Conservation (phyloP, 805 yeast genomes). For the Scheffersomyces stipitis region DNA sequence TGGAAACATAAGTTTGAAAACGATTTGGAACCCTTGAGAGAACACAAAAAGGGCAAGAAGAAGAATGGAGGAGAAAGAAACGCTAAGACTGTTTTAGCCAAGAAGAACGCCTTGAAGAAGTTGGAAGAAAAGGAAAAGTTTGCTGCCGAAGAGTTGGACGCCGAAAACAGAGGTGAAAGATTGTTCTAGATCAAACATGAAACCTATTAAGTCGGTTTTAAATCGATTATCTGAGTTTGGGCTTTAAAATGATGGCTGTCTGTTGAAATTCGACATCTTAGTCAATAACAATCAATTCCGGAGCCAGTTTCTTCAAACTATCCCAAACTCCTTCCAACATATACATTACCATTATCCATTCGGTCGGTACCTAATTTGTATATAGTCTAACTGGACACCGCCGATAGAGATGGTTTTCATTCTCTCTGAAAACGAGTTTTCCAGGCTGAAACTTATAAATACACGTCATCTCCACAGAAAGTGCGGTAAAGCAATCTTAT, state of each 20-base stretch:
- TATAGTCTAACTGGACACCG: too few species aligned
- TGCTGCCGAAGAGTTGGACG: slow-evolving; percentile 38
- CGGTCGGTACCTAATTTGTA: too few species aligned
- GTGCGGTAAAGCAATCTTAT: too few species aligned
- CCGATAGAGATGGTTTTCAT: too few species aligned
- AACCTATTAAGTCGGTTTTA: too few species aligned
- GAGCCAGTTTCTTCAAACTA: too few species aligned
- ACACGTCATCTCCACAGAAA: too few species aligned
- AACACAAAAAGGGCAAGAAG: slow-evolving; percentile 68
- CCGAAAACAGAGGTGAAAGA: slow-evolving; percentile 43
- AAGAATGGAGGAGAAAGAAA: slow-evolving; percentile 85
- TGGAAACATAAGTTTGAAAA: slow-evolving; percentile 70
- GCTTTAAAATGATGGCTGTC: slow-evolving; percentile 8
- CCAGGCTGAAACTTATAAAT: too few species aligned
- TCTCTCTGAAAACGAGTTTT: too few species aligned
- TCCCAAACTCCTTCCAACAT: too few species aligned
- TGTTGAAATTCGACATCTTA: not conserved
- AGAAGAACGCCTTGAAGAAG: slow-evolving; percentile 58
- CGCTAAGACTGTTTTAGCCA: slow-evolving; percentile 51
- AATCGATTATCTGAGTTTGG: not conserved
- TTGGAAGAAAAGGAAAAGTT: slow-evolving; percentile 51
- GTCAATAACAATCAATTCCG: too few species aligned
- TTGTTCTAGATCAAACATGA: slow-evolving; percentile 22
- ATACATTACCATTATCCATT: not conserved
- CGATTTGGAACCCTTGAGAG: slow-evolving; percentile 52